These are phyloP conservation scores for Leonotis leonurus DNA, from an alignment of 257 asterid species.

Conservation along the genomic window DNA sequence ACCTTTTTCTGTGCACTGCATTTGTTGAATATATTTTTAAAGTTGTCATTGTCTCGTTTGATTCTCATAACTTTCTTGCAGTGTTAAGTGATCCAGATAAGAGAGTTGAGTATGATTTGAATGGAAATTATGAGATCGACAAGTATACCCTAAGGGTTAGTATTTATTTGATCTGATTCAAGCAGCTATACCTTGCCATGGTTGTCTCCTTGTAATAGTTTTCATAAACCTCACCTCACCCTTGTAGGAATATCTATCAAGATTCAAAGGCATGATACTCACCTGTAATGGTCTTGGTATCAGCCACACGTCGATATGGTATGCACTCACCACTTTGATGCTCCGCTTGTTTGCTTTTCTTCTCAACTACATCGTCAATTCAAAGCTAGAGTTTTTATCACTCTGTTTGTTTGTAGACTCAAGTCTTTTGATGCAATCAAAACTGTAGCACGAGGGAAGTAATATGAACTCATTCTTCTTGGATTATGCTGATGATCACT, in stretches of 20 bases:
- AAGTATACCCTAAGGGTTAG: conserved; percentile 56
- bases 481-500: not conserved
- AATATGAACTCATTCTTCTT: not conserved
- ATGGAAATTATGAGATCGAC: conserved; percentile 54
- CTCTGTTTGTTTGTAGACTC: not conserved
- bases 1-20: no score
- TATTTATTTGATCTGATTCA: not conserved
- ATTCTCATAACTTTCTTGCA: conserved; percentile 20
- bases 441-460: not conserved
- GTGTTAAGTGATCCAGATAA: conserved; percentile 66
- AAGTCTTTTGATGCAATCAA: not conserved
- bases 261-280: conserved; percentile 69
- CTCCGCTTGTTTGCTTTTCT: conserved; percentile 6
- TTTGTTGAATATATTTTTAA: no score
- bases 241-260: conserved; percentile 53
- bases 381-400: not conserved
- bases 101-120: conserved; percentile 54
- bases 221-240: not conserved
- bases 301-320: conserved; percentile 45
- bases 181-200: conserved; percentile 6
- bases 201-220: conserved; percentile 14
- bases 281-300: conserved; percentile 72
- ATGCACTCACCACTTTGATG: conserved; percentile 12
- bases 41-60: no score
- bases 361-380: not conserved